Evolutionary conservation across 1,284 basidiomycete genomes (phyloP).

Genomic region (Heterobasidion parviporum): DNA sequence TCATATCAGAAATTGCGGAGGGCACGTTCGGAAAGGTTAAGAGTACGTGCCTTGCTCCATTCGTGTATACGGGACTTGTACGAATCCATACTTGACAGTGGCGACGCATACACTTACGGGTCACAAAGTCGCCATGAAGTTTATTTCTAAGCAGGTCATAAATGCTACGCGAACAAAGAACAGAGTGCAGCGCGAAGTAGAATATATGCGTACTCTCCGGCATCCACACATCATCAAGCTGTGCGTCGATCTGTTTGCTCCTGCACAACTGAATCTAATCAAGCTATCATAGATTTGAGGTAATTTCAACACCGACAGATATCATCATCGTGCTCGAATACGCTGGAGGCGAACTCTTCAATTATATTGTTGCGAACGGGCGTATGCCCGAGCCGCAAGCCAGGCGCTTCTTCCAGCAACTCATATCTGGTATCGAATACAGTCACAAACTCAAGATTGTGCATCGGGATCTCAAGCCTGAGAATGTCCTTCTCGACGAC

Average conservation of each 20-base stretch:
- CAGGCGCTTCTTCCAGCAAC: slow-evolving; percentile 91
- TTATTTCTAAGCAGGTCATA: slow-evolving; percentile 92
- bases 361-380: slow-evolving; percentile 88
- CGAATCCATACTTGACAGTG: slow-evolving; percentile 43
- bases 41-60: slow-evolving; percentile 37
- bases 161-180: slow-evolving; percentile 87
- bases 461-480: slow-evolving; percentile 92
- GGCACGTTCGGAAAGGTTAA: slow-evolving; percentile 99
- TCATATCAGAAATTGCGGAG: slow-evolving; percentile 71
- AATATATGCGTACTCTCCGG: slow-evolving; percentile 86
- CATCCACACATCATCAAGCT: slow-evolving; percentile 97
- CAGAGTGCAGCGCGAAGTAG: slow-evolving; percentile 90
- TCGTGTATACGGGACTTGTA: slow-evolving; percentile 4
- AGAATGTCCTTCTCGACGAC: slow-evolving; percentile 78
- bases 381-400: slow-evolving; percentile 82
- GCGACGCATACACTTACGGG: slow-evolving; percentile 92
- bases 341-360: slow-evolving; percentile 90
- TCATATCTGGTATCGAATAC: slow-evolving; percentile 94
- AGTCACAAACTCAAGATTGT: slow-evolving; percentile 93
- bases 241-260: slow-evolving; percentile 34
- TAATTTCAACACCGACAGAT: slow-evolving; percentile 87
- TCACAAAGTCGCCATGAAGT: slow-evolving; percentile 96
- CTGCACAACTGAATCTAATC: slow-evolving; percentile 8
- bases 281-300: slow-evolving; percentile 68
- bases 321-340: slow-evolving; percentile 96